Conservation (phyloP, 2,329 filamentous ascomycete species). For the Aureobasidium uvarum region DNA sequence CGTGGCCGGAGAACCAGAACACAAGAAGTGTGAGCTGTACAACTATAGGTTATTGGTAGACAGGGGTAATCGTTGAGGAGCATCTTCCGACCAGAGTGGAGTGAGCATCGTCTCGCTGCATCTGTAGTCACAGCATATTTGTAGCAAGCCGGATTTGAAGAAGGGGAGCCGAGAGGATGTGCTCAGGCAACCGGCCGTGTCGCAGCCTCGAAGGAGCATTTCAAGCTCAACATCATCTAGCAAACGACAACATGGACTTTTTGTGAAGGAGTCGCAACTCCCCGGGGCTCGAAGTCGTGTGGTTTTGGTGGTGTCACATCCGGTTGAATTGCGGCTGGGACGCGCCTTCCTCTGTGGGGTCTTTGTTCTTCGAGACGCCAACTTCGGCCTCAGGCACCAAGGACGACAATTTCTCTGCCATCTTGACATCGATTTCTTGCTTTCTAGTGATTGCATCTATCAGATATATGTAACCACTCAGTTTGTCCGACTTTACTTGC, state of each 20-base stretch:
- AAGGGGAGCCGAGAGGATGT: conserved; percentile 5
- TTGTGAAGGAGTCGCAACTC: background rate
- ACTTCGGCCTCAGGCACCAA: background rate
- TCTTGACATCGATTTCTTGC: background rate
- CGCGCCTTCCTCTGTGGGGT: background rate
- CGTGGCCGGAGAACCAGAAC: background rate
- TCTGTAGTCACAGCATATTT: background rate
- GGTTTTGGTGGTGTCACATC: background rate
- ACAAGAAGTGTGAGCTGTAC: background rate
- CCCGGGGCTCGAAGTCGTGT: background rate
- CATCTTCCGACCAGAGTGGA: background rate
- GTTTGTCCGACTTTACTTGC: background rate
- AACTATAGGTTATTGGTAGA: background rate
- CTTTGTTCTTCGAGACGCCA: background rate
- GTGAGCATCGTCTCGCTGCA: background rate
- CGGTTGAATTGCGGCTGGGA: conserved; percentile 2
- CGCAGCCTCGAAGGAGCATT: background rate
- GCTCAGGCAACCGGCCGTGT: background rate
- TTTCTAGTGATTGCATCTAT: background rate
- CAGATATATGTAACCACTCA: background rate
- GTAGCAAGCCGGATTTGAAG: conserved; percentile 7
- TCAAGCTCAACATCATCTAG: background rate
- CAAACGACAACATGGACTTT: background rate
- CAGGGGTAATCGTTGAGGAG: background rate
- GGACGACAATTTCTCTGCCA: background rate